These are phyloP conservation scores for Musa balbisiana DNA, from an alignment of 202 grass and related monocot species.

Conservation along the genomic window DNA sequence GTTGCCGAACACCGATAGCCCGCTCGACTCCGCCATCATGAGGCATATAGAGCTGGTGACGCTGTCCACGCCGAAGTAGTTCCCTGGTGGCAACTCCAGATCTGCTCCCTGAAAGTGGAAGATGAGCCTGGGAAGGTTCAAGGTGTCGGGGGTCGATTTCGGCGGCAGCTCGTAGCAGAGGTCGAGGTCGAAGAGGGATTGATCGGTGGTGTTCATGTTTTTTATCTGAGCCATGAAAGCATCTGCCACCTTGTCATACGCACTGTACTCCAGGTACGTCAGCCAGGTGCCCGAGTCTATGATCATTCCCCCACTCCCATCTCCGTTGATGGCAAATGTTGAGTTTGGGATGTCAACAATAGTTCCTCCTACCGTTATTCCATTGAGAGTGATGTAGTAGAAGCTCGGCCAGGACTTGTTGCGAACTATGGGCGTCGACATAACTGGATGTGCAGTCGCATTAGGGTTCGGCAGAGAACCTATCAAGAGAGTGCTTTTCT, in stretches of 20 bases:
- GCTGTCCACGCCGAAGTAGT: slow-evolving; percentile 39
- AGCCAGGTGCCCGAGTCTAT: slow-evolving; percentile 67
- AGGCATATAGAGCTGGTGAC: slow-evolving; percentile 31
- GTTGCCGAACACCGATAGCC: slow-evolving; percentile 47
- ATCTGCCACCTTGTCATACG: slow-evolving; percentile 27
- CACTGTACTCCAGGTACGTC: slow-evolving; percentile 33
- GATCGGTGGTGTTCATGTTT: slow-evolving; percentile 28
- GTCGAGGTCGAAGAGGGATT: slow-evolving; percentile 7
- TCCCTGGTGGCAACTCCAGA: slow-evolving; percentile 39
- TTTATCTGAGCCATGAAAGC: slow-evolving; percentile 35
- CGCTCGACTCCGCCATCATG: slow-evolving; percentile 29
- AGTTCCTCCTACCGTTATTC: slow-evolving; percentile 46
- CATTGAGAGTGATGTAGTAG: slow-evolving; percentile 56
- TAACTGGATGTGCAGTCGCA: slow-evolving; percentile 13
- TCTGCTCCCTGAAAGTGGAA: slow-evolving; percentile 57
- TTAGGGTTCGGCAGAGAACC: slow-evolving; percentile 32
- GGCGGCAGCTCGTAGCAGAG: slow-evolving; percentile 44
- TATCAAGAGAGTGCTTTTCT: slow-evolving; percentile 45
- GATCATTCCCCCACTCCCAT: slow-evolving; percentile 50
- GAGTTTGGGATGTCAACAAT: slow-evolving; percentile 42
- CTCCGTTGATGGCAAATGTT: slow-evolving; percentile 28
- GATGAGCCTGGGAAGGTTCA: slow-evolving; percentile 50
- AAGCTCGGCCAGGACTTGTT: slow-evolving; percentile 34
- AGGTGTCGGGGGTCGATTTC: neutral
- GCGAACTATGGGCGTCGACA: slow-evolving; percentile 40